phyloP scores from a whole-genome alignment of 306 rosid species.

The Fragaria iinumae region DNA sequence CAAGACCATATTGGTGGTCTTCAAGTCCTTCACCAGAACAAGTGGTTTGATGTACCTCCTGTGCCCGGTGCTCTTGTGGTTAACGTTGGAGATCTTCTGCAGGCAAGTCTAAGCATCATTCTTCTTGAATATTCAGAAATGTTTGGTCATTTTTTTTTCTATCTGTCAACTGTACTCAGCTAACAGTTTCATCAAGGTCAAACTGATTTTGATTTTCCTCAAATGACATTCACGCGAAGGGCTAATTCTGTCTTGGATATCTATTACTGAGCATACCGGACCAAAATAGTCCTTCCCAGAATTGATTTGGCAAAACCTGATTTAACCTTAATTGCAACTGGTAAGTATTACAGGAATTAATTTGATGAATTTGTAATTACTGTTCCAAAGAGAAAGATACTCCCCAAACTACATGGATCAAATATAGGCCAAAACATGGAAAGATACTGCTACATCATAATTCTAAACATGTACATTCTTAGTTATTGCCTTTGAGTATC shows the following conservation, averaged over 20 bases:
- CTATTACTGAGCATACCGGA: too few species aligned
- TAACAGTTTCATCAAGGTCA: background rate
- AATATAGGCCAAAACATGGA: background rate
- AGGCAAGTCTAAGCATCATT: slow-evolving; percentile 5
- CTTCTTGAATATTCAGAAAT: background rate
- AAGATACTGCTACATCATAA: background rate
- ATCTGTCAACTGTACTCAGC: background rate
- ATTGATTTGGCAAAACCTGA: too few species aligned
- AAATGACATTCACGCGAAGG: too few species aligned
- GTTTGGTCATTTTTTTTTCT: background rate
- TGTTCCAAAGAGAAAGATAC: too few species aligned
- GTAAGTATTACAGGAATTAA: too few species aligned
- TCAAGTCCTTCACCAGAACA: slow-evolving; percentile 32
- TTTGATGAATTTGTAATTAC: background rate
- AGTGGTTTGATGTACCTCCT: slow-evolving; percentile 9
- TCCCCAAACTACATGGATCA: too few species aligned
- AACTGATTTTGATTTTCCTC: too few species aligned
- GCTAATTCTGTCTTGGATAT: too few species aligned
- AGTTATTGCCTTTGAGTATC: background rate
- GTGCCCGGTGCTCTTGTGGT: slow-evolving; percentile 18
- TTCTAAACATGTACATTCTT: background rate
- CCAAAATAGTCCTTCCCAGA: too few species aligned
- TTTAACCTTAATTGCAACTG: too few species aligned
- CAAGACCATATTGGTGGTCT: slow-evolving; percentile 59
- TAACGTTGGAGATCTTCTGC: slow-evolving; percentile 23